Evolutionary conservation across 1,139 yeast genomes (phyloP).

Genomic region (Magnusiomyces magnusii): DNA sequence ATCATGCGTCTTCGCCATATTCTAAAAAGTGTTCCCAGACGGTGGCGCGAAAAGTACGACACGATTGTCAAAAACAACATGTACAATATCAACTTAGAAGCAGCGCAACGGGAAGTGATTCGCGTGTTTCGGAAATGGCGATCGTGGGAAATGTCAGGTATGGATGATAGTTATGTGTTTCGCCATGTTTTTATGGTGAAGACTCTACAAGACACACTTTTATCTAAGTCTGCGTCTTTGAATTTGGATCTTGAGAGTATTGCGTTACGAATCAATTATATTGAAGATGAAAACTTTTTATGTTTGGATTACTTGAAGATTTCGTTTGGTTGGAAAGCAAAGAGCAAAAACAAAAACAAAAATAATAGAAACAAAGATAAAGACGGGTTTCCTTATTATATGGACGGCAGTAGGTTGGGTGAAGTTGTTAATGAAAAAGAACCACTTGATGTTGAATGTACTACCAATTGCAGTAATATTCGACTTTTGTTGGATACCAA

Average conservation of each 20-base stretch:
- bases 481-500: not conserved
- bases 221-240: conserved; percentile 24
- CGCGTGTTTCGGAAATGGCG: conserved; percentile 73
- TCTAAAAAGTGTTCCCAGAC: conserved; percentile 48
- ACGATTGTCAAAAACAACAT: conserved; percentile 24
- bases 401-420: no score
- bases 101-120: conserved; percentile 49
- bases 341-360: conserved; percentile 4
- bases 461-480: not conserved
- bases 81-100: conserved; percentile 35
- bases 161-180: conserved; percentile 43
- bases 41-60: conserved; percentile 39
- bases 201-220: conserved; percentile 28
- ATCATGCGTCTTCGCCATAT: conserved; percentile 75
- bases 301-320: conserved; percentile 31
- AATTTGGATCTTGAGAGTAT: conserved; percentile 29
- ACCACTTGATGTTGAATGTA: not conserved
- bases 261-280: conserved; percentile 26
- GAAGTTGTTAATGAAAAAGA: not conserved
- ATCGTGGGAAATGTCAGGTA: conserved; percentile 72
- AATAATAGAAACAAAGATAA: no score
- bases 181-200: conserved; percentile 23
- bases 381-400: no score
- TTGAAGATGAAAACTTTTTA: conserved; percentile 31
- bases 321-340: conserved; percentile 13